Evolutionary conservation across 106 monocot genomes (phyloP).

Genomic region (Narthecium ossifragum): DNA sequence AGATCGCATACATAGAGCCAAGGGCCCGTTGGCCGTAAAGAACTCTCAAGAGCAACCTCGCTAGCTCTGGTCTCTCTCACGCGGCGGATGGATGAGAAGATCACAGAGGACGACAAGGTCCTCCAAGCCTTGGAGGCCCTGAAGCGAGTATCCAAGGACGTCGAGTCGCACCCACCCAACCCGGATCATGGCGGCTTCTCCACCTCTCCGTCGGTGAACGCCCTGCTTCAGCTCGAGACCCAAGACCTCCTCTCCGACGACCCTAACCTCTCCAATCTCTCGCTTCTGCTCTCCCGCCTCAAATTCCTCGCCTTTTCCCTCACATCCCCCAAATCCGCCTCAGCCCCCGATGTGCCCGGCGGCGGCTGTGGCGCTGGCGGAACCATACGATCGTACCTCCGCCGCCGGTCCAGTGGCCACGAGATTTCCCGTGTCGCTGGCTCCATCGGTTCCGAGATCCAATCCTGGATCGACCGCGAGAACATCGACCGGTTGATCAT

Average conservation of each 20-base stretch:
- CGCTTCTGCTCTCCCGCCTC: conserved; percentile 38
- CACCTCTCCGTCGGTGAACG: conserved; percentile 42
- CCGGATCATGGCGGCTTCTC: neutral
- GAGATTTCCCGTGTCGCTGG: conserved; percentile 55
- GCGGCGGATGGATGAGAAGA: neutral
- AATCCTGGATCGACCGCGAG: conserved; percentile 74
- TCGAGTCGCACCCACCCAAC: conserved; percentile 11
- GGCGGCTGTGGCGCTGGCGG: neutral
- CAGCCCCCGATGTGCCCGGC: neutral
- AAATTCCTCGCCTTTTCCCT: conserved; percentile 11
- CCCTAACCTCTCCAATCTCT: conserved; percentile 40
- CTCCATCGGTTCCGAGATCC: conserved; percentile 57
- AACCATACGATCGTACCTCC: neutral
- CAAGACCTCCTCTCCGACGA: conserved; percentile 41
- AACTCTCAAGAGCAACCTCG: too few relatives aligned
- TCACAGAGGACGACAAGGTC: conserved; percentile 6
- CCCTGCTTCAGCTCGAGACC: conserved; percentile 46
- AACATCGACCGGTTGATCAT: conserved; percentile 33
- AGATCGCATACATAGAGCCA: too few relatives aligned
- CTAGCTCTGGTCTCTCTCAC: neutral
- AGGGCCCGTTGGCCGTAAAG: too few relatives aligned
- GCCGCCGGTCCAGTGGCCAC: conserved; percentile 7
- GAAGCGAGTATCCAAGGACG: conserved; percentile 36
- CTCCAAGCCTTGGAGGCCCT: conserved; percentile 40
- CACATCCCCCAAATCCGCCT: conserved; percentile 2